Conservation (phyloP, 352 stramenopile genomes). For the Hyaloperonospora arabidopsidis region DNA sequence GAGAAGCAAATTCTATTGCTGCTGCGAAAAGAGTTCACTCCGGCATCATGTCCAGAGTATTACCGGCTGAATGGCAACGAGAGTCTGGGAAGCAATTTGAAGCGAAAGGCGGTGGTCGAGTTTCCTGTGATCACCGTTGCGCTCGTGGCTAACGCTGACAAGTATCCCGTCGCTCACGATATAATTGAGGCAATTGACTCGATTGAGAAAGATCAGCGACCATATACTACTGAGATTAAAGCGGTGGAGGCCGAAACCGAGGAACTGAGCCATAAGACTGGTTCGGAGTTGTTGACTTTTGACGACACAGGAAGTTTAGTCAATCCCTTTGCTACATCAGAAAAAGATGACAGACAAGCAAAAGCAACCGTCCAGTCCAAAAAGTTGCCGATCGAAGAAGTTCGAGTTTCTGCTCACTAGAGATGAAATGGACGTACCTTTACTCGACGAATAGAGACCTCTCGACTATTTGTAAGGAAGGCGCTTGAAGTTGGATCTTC, state of each 20-base stretch:
- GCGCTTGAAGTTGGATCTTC: conserved; percentile 12
- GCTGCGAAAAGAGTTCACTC: conserved; percentile 72
- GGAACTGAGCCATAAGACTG: conserved; percentile 3
- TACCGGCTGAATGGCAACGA: conserved; percentile 58
- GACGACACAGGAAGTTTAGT: conserved; percentile 3
- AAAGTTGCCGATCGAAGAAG: conserved; percentile 26
- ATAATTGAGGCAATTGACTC: conserved; percentile 50
- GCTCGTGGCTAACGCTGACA: conserved; percentile 30
- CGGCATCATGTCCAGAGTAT: conserved; percentile 57
- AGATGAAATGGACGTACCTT: conserved; percentile 6
- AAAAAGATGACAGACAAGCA: conserved; percentile 11
- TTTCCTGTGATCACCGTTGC: conserved; percentile 69
- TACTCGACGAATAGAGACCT: conserved; percentile 17
- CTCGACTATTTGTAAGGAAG: conserved; percentile 16
- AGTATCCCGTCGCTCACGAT: conserved; percentile 59
- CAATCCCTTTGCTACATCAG: conserved; percentile 20
- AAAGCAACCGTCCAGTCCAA: conserved; percentile 8
- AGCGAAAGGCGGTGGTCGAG: conserved; percentile 72
- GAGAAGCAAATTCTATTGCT: conserved; percentile 48
- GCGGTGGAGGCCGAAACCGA: conserved; percentile 5
- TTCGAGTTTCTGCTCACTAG: conserved; percentile 16
- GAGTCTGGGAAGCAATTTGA: conserved; percentile 63
- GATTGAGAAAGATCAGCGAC: conserved; percentile 6
- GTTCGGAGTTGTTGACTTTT: conserved; percentile 11
- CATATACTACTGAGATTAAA: too few relatives aligned